Evolutionary conservation across 495 filamentous ascomycete species (phyloP).

Genomic region (Achaetomiella virescens): DNA sequence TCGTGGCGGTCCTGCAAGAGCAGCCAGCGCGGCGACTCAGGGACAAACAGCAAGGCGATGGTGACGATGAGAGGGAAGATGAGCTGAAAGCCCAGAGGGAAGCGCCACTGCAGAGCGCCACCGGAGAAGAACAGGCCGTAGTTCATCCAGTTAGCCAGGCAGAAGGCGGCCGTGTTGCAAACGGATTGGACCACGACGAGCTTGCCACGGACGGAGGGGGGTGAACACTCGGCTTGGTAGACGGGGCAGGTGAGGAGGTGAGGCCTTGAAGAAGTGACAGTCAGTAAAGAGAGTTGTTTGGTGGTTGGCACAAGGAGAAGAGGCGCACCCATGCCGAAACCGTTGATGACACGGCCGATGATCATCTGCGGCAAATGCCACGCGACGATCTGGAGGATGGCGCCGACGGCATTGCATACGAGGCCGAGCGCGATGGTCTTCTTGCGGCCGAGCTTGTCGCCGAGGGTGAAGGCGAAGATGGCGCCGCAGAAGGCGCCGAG

Average conservation of each 20-base stretch:
- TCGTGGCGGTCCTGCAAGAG: constrained; percentile 1
- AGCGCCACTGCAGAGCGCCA: not conserved
- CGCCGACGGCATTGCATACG: not conserved
- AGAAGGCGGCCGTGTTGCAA: constrained; percentile 6
- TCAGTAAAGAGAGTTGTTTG: no score
- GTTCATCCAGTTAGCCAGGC: not conserved
- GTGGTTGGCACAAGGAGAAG: no score
- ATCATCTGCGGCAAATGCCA: constrained; percentile 4
- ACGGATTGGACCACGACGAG: not conserved
- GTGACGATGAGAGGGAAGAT: not conserved
- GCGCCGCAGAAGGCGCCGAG: constrained; percentile 2
- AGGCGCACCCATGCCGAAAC: not conserved
- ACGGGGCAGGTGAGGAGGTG: constrained; percentile 3
- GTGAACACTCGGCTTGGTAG: constrained; percentile 6
- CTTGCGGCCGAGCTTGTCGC: not conserved
- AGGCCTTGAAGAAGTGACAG: not conserved
- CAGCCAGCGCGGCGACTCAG: constrained; percentile 4
- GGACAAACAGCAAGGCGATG: not conserved
- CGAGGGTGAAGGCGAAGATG: constrained; percentile 5
- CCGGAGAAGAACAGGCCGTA: not conserved
- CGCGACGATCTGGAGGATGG: not conserved
- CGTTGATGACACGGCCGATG: not conserved
- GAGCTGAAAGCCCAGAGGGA: not conserved
- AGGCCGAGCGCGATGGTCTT: not conserved
- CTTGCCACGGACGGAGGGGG: not conserved